Conservation (phyloP, 1,284 basidiomycete species). For the Coniophora puteana region DNA sequence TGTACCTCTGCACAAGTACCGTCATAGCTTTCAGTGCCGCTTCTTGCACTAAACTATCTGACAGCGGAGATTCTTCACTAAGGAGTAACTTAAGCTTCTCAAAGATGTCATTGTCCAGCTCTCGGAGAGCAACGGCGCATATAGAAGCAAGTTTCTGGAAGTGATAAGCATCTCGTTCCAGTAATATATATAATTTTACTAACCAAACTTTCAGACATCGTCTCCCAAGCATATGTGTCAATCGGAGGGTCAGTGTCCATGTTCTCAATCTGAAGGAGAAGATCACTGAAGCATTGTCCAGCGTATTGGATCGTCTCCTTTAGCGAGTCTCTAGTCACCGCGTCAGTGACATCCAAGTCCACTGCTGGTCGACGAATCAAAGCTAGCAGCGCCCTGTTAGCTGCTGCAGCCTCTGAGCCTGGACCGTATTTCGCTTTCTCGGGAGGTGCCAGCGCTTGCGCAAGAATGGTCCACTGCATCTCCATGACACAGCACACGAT, state of each 20-base stretch:
- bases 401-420: slow-evolving; percentile 69
- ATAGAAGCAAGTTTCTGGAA: slow-evolving; percentile 84
- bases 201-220: slow-evolving; percentile 81
- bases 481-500: slow-evolving; percentile 84
- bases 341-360: slow-evolving; percentile 29
- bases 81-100: slow-evolving; percentile 73
- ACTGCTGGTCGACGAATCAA: slow-evolving; percentile 52
- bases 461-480: slow-evolving; percentile 78
- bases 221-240: slow-evolving; percentile 86
- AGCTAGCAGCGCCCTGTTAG: slow-evolving; percentile 75
- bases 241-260: slow-evolving; percentile 74
- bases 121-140: slow-evolving; percentile 71
- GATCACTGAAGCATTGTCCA: slow-evolving; percentile 70
- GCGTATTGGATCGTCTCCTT: slow-evolving; percentile 52
- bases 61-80: slow-evolving; percentile 78
- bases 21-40: slow-evolving; percentile 81
- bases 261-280: slow-evolving; percentile 71
- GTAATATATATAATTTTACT: slow-evolving; percentile 15
- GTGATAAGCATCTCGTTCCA: not conserved
- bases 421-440: slow-evolving; percentile 27
- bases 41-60: slow-evolving; percentile 80
- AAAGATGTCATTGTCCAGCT: slow-evolving; percentile 70
- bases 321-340: slow-evolving; percentile 40
- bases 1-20: slow-evolving; percentile 80
- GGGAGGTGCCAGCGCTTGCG: slow-evolving; percentile 57